phyloP scores from a whole-genome alignment of 2,329 filamentous ascomycete species.

The Metarhizium brunneum region DNA sequence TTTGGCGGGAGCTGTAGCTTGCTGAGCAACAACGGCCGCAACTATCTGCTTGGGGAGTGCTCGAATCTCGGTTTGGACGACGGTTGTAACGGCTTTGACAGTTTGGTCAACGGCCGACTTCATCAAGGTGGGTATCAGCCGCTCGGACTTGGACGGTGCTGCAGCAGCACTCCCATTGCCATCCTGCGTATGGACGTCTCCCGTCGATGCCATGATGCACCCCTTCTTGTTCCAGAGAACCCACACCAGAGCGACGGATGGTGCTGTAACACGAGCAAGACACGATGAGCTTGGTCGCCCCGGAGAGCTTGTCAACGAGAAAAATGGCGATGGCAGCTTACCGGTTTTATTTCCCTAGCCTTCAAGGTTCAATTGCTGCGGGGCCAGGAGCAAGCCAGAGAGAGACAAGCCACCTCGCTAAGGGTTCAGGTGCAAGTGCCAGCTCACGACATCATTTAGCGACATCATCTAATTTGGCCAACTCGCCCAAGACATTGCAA shows the following conservation, averaged over 20 bases:
- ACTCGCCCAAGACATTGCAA: background rate
- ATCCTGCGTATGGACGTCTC: slow-evolving; percentile 3
- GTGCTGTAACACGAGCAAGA: background rate
- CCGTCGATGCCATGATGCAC: slow-evolving; percentile 1
- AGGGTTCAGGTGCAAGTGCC: background rate
- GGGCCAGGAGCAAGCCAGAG: background rate
- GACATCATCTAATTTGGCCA: background rate
- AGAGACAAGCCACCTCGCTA: background rate
- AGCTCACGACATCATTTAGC: background rate
- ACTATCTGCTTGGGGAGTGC: slow-evolving; percentile 6
- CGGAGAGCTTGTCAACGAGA: background rate
- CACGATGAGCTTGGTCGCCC: background rate
- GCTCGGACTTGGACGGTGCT: background rate
- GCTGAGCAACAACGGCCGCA: slow-evolving; percentile 4
- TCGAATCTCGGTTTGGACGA: slow-evolving; percentile 7
- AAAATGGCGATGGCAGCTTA: background rate
- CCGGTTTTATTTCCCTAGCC: background rate
- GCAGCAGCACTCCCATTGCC: background rate
- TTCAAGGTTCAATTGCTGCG: background rate
- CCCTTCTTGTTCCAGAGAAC: background rate
- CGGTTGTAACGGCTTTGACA: slow-evolving; percentile 6
- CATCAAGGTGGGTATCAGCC: slow-evolving; percentile 4
- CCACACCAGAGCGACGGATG: background rate
- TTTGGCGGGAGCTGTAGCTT: background rate
- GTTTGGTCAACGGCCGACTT: slow-evolving; percentile 8